These are phyloP conservation scores for Nitzschia sp. DNA, from an alignment of 108 stramenopile genomes.

Conservation along the genomic window DNA sequence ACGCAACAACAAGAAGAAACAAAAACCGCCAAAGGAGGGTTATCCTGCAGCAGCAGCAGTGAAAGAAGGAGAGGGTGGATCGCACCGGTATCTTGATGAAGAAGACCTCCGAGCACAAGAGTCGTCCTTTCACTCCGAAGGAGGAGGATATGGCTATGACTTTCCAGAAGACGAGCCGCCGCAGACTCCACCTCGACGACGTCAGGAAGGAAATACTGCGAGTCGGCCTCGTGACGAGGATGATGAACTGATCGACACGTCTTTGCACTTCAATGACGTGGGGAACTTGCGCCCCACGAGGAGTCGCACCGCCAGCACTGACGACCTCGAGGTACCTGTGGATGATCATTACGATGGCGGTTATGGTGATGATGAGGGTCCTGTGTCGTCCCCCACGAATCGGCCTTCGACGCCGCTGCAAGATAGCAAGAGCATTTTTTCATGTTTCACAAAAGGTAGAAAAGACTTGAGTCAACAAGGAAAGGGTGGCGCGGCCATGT, in stretches of 20 bases:
- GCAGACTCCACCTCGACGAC: background rate
- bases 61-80: background rate
- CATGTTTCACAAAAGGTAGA: slow-evolving; percentile 23
- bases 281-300: background rate
- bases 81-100: background rate
- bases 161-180: background rate
- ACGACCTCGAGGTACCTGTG: slow-evolving; percentile 11
- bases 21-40: background rate
- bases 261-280: slow-evolving; percentile 3
- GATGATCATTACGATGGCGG: background rate
- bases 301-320: slow-evolving; percentile 5
- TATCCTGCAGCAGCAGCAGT: background rate
- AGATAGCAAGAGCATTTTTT: slow-evolving; percentile 27
- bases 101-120: background rate
- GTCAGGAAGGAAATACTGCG: background rate
- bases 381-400: background rate
- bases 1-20: slow-evolving; percentile 32
- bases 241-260: slow-evolving; percentile 1
- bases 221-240: background rate
- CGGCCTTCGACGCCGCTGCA: slow-evolving; percentile 25
- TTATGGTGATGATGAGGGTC: background rate
- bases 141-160: background rate
- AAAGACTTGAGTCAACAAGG: background rate
- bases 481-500: background rate
- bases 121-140: background rate